Conservation (phyloP, 345 rosid genomes). For the Limnanthes douglasii region DNA sequence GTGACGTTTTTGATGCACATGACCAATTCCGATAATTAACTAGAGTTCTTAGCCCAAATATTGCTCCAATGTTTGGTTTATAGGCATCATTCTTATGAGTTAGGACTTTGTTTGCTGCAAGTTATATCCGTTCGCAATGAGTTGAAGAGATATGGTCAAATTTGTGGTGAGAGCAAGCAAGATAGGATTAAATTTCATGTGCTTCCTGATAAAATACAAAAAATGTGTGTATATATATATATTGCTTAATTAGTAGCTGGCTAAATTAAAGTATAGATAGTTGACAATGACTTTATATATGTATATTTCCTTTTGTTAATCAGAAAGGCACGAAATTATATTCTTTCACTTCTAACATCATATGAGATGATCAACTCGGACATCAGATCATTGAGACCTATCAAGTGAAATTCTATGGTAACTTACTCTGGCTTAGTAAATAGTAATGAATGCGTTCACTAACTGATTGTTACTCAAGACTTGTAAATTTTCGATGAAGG, state of each 20-base stretch:
- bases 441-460: slow-evolving; percentile 4
- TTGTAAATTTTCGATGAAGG: slow-evolving; percentile 98
- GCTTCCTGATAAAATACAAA: too few species aligned
- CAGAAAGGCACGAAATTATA: too few species aligned
- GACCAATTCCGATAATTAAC: too few species aligned
- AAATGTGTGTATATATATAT: too few species aligned
- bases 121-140: slow-evolving; percentile 80
- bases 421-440: slow-evolving; percentile 11
- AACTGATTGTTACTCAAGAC: slow-evolving; percentile 9
- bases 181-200: slow-evolving; percentile 97
- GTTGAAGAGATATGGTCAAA: slow-evolving; percentile 79
- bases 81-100: slow-evolving; percentile 6
- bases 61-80: slow-evolving; percentile 3
- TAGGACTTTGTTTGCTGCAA: slow-evolving; percentile 22
- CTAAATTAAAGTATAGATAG: too few species aligned
- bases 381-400: slow-evolving; percentile 64
- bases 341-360: slow-evolving; percentile 84
- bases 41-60: too few species aligned
- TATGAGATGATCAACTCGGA: slow-evolving; percentile 98
- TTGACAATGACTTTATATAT: too few species aligned
- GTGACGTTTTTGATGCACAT: too few species aligned
- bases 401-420: slow-evolving; percentile 99
- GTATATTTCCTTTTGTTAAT: too few species aligned
- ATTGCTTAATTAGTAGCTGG: too few species aligned
- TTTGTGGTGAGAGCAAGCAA: slow-evolving; percentile 69